Base-by-base conservation (phyloP, 345 rosid species). In the Eucalyptus brandiana region DNA sequence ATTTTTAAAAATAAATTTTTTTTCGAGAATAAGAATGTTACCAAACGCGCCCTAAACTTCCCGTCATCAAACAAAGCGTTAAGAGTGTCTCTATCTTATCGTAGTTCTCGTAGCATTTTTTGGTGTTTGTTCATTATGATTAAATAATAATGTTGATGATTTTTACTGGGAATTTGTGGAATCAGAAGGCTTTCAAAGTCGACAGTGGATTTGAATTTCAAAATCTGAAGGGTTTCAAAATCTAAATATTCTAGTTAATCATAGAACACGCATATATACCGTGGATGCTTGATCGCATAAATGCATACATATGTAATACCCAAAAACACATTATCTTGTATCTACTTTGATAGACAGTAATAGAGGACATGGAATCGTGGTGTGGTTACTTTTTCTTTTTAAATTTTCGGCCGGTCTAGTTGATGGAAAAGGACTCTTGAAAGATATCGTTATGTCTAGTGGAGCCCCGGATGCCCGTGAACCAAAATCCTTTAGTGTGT, bases 1-100 rank as follows among this genome's bases (percentile, higher is more conserved):
- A 53, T 19, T 19, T 53, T 53, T 53, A 0, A 53, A 19, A 0
- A 19, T 0, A 53, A 53, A 53, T 8, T 8, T 19, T 53, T 53
- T 53, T 53, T 53, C 5, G 2, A 53, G 0, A 53, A 53, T 1
- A 19, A 1, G 1, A 53, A 8, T 53, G 5, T 53, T 21, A 53
- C 5, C 26, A 53, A 53, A 53, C 5, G 4, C 1, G 2, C 0
- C 58, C 2, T 60, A 26, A 65, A 9, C 21, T 19, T 65, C 4
- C 40, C 3, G 16, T 16, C 37, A 65, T 65, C 76, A 65, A 65
- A n/a, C 4, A 65, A 65, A 65, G 34, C 76, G 0, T 65, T n/a
- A 40, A 40, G 30, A 40, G 16, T 40, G 47, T 76, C 83, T 37
- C 9, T 23, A 23, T 76, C 45, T 40, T 10, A 40, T 40, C 7